A percentile compares a stretch with the other conserved stretches of the same genome.
Evolutionary conservation across 1,284 basidiomycete genomes (phyloP).

Genomic region (Cutaneotrichosporon cyanovorans): DNA sequence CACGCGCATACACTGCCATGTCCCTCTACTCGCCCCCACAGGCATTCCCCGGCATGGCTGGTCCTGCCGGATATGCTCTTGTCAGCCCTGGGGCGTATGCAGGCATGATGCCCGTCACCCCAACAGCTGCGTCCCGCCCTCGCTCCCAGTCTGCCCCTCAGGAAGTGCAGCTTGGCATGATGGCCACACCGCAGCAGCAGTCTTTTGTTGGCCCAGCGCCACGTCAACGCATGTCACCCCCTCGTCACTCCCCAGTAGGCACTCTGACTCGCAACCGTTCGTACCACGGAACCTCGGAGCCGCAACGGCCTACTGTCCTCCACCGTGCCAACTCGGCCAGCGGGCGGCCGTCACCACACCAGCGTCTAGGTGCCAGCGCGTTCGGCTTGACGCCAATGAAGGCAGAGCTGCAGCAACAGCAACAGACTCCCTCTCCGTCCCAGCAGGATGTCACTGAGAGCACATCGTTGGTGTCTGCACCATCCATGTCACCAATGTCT

Average conservation of each 20-base stretch:
- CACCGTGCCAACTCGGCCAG: constrained; percentile 13
- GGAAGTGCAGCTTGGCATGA: constrained; percentile 2
- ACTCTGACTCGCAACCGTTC: constrained; percentile 11
- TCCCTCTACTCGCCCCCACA: constrained; percentile 13
- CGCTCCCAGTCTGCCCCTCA: constrained; percentile 21
- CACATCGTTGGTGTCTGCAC: constrained; percentile 3
- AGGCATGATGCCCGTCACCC: neutral
- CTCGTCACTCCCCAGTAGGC: constrained; percentile 12
- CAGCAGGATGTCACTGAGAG: constrained; percentile 1
- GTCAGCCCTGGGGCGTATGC: constrained; percentile 7
- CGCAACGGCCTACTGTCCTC: constrained; percentile 12
- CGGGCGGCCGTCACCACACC: constrained; percentile 15
- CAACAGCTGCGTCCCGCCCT: constrained; percentile 3
- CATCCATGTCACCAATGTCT: constrained; percentile 13
- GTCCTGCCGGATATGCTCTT: constrained; percentile 8
- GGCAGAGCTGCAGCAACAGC: neutral
- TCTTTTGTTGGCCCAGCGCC: constrained; percentile 15
- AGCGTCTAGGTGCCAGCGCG: constrained; percentile 12
- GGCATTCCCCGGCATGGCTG: constrained; percentile 11
- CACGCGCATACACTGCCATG: constrained; percentile 17
- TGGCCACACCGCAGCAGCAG: constrained; percentile 1
- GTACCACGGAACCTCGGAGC: constrained; percentile 9
- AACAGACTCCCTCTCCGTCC: neutral
- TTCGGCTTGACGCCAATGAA: constrained; percentile 14
- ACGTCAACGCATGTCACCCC: constrained; percentile 15